Evolutionary conservation across 2,329 filamentous ascomycete species (phyloP).

Genomic region (Colletotrichum viniferum): DNA sequence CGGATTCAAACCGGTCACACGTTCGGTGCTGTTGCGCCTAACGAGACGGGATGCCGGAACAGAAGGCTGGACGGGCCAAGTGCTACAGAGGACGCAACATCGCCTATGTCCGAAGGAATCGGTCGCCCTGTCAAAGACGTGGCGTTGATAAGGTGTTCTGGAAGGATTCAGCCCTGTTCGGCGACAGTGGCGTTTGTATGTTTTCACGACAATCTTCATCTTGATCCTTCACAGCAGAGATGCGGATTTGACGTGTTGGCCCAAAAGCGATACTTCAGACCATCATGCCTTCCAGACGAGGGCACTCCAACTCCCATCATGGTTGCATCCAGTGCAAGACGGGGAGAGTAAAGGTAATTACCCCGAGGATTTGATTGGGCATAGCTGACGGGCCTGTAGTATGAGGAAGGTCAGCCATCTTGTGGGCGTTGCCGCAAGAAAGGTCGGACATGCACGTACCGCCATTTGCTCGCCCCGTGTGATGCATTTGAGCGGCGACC

Average conservation of each 20-base stretch:
- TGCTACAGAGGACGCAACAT: not conserved
- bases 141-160: not conserved
- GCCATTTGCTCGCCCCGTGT: not conserved
- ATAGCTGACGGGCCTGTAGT: not conserved
- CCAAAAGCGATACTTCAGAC: not conserved
- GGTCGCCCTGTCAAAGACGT: not conserved
- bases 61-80: not conserved
- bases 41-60: not conserved
- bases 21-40: not conserved
- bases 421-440: not conserved
- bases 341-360: not conserved
- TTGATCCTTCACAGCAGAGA: not conserved
- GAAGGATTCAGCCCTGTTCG: not conserved
- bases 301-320: not conserved
- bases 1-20: not conserved
- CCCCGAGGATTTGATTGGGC: not conserved
- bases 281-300: not conserved
- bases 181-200: not conserved
- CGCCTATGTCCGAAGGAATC: not conserved
- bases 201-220: not conserved
- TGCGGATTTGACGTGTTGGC: not conserved
- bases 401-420: not conserved
- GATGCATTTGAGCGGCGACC: not conserved
- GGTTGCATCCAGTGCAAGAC: not conserved
- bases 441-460: not conserved